These are phyloP conservation scores for Sclerotinia glacialis DNA, from an alignment of 2,329 filamentous ascomycete species.

Conservation along the genomic window DNA sequence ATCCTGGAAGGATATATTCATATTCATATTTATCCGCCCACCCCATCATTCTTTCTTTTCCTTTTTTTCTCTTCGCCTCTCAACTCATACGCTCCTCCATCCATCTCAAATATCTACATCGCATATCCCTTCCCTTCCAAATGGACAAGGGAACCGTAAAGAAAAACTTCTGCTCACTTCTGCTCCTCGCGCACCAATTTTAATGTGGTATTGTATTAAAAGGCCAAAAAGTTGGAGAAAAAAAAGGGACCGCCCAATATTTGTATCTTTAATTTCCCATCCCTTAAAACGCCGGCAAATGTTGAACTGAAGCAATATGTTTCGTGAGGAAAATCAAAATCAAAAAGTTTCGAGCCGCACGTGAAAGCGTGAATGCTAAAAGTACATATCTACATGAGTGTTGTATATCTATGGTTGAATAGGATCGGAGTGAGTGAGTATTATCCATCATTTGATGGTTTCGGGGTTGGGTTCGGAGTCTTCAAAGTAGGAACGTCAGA, in stretches of 20 bases:
- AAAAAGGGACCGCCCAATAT: background rate
- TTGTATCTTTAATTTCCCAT: constrained; percentile 2
- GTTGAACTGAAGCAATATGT: background rate
- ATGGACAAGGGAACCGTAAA: background rate
- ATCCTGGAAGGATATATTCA: background rate
- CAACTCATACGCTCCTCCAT: background rate
- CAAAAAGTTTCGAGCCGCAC: background rate
- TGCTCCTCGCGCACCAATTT: background rate
- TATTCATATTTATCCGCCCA: background rate
- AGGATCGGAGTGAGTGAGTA: background rate
- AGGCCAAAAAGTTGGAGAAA: background rate
- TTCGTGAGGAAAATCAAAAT: background rate
- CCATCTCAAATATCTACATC: constrained; percentile 3
- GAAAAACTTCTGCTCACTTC: background rate
- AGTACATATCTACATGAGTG: constrained; percentile 11
- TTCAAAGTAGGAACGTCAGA: constrained; percentile 12
- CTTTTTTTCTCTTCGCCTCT: background rate
- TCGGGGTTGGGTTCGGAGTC: background rate
- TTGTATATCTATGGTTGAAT: background rate
- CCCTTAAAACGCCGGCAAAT: background rate
- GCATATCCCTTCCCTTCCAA: too few relatives aligned
- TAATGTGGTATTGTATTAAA: constrained; percentile 14
- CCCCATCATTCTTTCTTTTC: background rate
- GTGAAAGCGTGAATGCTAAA: background rate
- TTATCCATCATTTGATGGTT: constrained; percentile 2